Base-by-base conservation (phyloP, 2,329 filamentous ascomycete genomes). In the Aspergillus hiratsukae region DNA sequence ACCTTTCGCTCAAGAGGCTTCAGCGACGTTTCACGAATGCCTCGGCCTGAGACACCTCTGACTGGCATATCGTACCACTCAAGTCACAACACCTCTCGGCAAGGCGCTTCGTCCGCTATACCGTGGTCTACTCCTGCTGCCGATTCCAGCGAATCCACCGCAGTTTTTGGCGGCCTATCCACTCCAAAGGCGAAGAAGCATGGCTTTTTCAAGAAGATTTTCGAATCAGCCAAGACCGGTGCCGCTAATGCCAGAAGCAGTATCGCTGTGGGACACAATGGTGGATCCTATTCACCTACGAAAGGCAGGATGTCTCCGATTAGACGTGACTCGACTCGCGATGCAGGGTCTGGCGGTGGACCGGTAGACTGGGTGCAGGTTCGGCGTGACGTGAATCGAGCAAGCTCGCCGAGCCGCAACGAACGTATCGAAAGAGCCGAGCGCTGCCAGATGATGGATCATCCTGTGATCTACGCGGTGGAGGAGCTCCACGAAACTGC, bases 321-420 rank as follows among this genome's bases (percentile, higher is more conserved):
- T 51, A 64, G 64, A 43, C 65, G 79, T 48, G 83, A 85, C 59
- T 76, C 81, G 4, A 82, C 85, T 14, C 82, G 83, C 55, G 91
- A 95, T 19, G 88, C 88, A 82, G 90, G 88, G 2, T 73, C 88
- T 6, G 82, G 78, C 40, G 76, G 23, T 64, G 78, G 74, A 56
- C 64, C 71, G 27, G 77, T 89, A 14, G 93, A 97, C 71, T 99
- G 94, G 92, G 91, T 99, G n/a, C 92, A 97, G 71, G 91, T 97
- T 23, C 88, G 94, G 37, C 86, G 94, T 48, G 95, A 99, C 73
- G 88, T 99, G 49, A 97, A 99, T 72, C 85, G 94, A 37, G 96
- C 93, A 3, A 97, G 96, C 69, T 94, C 93, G 0, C 80, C 97
- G 40, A 96, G 92, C 73, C 87, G 87, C 59, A 94, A 93, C 62